Evolutionary conservation across 1,139 yeast genomes (phyloP).

Genomic region (Lodderomyces oxycetoniae): DNA sequence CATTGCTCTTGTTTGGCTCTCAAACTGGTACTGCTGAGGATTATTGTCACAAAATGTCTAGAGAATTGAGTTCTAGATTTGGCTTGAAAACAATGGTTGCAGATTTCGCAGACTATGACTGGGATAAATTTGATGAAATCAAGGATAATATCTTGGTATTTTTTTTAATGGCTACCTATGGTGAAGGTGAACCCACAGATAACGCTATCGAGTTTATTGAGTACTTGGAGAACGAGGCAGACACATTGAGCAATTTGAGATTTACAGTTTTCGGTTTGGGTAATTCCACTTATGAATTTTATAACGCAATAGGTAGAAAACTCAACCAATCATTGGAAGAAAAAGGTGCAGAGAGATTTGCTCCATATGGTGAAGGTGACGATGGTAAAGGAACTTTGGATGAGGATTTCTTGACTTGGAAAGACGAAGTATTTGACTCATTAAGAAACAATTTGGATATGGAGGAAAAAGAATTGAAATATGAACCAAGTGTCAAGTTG

Average conservation of each 20-base stretch:
- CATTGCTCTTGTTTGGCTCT: constrained; percentile 84
- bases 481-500: constrained; percentile 68
- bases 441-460: constrained; percentile 62
- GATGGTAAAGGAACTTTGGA: constrained; percentile 94
- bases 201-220: constrained; percentile 74
- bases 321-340: constrained; percentile 43
- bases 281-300: constrained; percentile 88
- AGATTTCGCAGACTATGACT: constrained; percentile 81
- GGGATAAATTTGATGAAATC: constrained; percentile 61
- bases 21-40: constrained; percentile 99
- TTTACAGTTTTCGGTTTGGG: constrained; percentile 87
- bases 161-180: constrained; percentile 87
- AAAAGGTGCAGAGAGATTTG: constrained; percentile 70
- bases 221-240: constrained; percentile 55
- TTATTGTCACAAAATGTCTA: constrained; percentile 83
- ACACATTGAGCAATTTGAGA: constrained; percentile 57
- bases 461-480: constrained; percentile 71
- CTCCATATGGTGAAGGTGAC: constrained; percentile 83
- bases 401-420: constrained; percentile 93
- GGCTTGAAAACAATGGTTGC: constrained; percentile 82
- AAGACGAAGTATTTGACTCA: constrained; percentile 65
- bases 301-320: constrained; percentile 75
- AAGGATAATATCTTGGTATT: constrained; percentile 53
- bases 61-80: constrained; percentile 79
- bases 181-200: constrained; percentile 98